Evolutionary conservation across 164 flowering plant genomes (phyloP).

Genomic region (Annona cherimola): DNA sequence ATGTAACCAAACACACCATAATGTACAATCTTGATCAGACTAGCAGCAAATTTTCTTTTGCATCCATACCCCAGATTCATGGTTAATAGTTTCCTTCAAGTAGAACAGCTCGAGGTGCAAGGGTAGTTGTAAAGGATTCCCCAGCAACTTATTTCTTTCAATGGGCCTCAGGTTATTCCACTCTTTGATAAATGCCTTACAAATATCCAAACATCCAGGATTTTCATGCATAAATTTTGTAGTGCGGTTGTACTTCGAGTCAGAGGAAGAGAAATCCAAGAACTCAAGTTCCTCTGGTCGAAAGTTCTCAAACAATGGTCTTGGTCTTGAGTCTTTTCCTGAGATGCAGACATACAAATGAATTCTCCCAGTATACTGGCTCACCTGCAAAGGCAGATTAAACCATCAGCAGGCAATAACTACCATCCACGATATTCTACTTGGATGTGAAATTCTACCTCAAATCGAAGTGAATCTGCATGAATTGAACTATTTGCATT

Average conservation of each 20-base stretch:
- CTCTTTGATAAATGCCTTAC: slow-evolving; percentile 48
- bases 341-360: slow-evolving; percentile 72
- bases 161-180: slow-evolving; percentile 75
- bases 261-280: slow-evolving; percentile 14
- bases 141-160: slow-evolving; percentile 54
- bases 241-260: slow-evolving; percentile 20
- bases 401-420: not conserved
- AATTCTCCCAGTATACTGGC: slow-evolving; percentile 78
- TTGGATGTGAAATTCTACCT: slow-evolving; percentile 18
- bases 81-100: slow-evolving; percentile 61
- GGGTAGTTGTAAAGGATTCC: slow-evolving; percentile 86
- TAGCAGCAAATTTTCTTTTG: not conserved
- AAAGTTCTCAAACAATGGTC: slow-evolving; percentile 65
- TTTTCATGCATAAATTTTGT: slow-evolving; percentile 27
- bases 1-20: too few species aligned
- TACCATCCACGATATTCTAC: not conserved
- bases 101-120: slow-evolving; percentile 61
- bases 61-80: slow-evolving; percentile 50
- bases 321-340: slow-evolving; percentile 67
- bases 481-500: slow-evolving; percentile 7
- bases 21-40: not conserved
- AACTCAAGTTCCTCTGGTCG: slow-evolving; percentile 70
- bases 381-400: slow-evolving; percentile 47
- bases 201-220: slow-evolving; percentile 33
- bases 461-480: slow-evolving; percentile 14